phyloP scores from a whole-genome alignment of 2,329 filamentous ascomycete genomes.

The Fusarium incarnatum region DNA sequence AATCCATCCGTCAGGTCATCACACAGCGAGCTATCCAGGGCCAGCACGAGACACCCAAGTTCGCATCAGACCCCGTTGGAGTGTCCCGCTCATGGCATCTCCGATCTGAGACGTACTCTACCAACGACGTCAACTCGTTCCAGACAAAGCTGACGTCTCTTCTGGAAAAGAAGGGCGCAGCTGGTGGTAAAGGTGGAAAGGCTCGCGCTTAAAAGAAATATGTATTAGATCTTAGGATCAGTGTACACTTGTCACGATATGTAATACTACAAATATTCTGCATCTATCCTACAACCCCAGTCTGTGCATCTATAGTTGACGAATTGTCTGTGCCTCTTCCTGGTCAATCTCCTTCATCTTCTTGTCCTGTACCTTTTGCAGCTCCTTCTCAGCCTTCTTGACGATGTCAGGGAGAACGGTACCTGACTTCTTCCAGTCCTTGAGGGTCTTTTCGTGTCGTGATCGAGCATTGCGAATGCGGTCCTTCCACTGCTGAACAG shows the following conservation, averaged over 20 bases:
- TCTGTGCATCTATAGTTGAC: slow-evolving; percentile 49
- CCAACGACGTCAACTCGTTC: slow-evolving; percentile 52
- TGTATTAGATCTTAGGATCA: slow-evolving; percentile 36
- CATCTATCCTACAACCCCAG: slow-evolving; percentile 25
- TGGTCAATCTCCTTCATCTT: slow-evolving; percentile 63
- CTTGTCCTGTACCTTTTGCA: slow-evolving; percentile 65
- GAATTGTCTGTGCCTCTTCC: slow-evolving; percentile 62
- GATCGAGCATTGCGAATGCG: slow-evolving; percentile 60
- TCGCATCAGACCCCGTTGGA: slow-evolving; percentile 50
- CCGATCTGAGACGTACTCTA: slow-evolving; percentile 53
- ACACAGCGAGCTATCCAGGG: slow-evolving; percentile 52
- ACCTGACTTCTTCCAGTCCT: slow-evolving; percentile 61
- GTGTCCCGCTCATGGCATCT: slow-evolving; percentile 54
- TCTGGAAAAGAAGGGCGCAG: slow-evolving; percentile 39
- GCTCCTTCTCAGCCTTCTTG: slow-evolving; percentile 59
- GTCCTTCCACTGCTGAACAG: slow-evolving; percentile 64
- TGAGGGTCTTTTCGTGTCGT: slow-evolving; percentile 61
- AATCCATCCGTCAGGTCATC: slow-evolving; percentile 51
- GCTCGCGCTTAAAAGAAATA: slow-evolving; percentile 39
- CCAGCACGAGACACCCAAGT: slow-evolving; percentile 52
- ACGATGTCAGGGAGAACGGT: slow-evolving; percentile 61
- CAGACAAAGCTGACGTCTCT: slow-evolving; percentile 55
- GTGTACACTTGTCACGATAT: slow-evolving; percentile 47
- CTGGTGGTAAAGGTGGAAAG: slow-evolving; percentile 40
- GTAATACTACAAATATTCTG: slow-evolving; percentile 46